phyloP scores from a whole-genome alignment of 257 asterid species.

The Solanum arcanum region DNA sequence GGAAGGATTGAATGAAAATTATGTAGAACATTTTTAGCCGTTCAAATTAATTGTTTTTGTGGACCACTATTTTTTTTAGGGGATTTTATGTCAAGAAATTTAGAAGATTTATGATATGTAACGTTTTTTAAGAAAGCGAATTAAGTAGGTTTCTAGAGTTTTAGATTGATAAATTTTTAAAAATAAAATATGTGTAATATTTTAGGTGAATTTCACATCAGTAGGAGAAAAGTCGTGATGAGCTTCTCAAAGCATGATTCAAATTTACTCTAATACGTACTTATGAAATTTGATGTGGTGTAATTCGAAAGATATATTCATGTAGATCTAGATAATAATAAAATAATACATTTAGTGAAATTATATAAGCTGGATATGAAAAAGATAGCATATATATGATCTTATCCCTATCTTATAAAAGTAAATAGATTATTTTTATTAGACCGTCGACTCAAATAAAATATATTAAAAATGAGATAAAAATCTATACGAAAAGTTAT shows the following conservation, averaged over 20 bases:
- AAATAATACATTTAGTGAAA: too few species aligned
- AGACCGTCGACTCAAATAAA: background rate
- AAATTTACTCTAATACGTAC: background rate
- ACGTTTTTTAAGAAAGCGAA: background rate
- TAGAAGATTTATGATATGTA: background rate
- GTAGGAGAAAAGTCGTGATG: background rate
- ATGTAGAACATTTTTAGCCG: background rate
- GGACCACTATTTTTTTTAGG: background rate
- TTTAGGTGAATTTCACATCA: background rate
- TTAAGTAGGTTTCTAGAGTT: background rate
- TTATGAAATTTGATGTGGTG: background rate
- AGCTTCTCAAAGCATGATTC: background rate
- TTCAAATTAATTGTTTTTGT: background rate
- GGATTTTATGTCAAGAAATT: background rate
- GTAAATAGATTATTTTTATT: too few species aligned
- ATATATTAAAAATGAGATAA: too few species aligned
- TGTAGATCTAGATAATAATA: too few species aligned
- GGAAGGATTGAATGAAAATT: background rate
- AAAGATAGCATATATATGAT: too few species aligned
- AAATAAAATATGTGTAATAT: too few species aligned
- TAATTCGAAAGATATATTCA: background rate
- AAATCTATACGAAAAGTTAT: too few species aligned
- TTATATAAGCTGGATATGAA: too few species aligned
- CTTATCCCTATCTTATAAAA: too few species aligned
- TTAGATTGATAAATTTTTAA: rapidly evolving